Evolutionary conservation across 2,329 filamentous ascomycete genomes (phyloP).

Genomic region (Ceratocystis albifundus): DNA sequence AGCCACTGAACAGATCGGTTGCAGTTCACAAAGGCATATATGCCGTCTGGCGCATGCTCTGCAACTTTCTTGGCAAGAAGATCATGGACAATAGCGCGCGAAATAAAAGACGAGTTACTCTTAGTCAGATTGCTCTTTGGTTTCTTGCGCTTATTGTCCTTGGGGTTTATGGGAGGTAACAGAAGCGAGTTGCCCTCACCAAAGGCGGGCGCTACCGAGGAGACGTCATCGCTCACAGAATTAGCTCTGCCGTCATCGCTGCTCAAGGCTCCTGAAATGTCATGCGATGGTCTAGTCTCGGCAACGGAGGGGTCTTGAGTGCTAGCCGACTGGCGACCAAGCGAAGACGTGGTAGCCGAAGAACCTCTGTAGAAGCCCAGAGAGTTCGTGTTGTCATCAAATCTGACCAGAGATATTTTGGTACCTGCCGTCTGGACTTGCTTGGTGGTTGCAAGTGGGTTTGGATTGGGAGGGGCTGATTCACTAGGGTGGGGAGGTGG

Average conservation of each 20-base stretch:
- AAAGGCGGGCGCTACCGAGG: conserved; percentile 53
- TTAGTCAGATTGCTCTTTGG: conserved; percentile 98
- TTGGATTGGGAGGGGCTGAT: conserved; percentile 72
- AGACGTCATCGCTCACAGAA: conserved; percentile 41
- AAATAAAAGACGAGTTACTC: conserved; percentile 97
- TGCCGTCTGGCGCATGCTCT: conserved; percentile 64
- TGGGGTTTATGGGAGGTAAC: conserved; percentile 43
- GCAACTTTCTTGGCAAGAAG: conserved; percentile 62
- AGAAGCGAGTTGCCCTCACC: conserved; percentile 76
- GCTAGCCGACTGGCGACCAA: conserved; percentile 36
- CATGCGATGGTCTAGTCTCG: conserved; percentile 49
- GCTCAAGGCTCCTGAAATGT: conserved; percentile 42
- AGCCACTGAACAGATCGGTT: conserved; percentile 95
- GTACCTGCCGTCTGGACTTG: conserved; percentile 76
- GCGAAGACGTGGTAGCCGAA: conserved; percentile 40
- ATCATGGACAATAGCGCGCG: conserved; percentile 88
- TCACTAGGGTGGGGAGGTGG: conserved; percentile 94
- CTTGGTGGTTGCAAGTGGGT: conserved; percentile 76
- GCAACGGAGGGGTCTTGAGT: conserved; percentile 49
- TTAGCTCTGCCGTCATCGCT: conserved; percentile 46
- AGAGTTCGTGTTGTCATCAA: conserved; percentile 50
- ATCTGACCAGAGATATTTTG: conserved; percentile 64
- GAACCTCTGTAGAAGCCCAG: conserved; percentile 45
- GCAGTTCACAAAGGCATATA: conserved; percentile 90
- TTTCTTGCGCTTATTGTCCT: conserved; percentile 75